These are phyloP conservation scores for Saccharomycopsis capsularis DNA, from an alignment of 805 yeast species.

Conservation along the genomic window DNA sequence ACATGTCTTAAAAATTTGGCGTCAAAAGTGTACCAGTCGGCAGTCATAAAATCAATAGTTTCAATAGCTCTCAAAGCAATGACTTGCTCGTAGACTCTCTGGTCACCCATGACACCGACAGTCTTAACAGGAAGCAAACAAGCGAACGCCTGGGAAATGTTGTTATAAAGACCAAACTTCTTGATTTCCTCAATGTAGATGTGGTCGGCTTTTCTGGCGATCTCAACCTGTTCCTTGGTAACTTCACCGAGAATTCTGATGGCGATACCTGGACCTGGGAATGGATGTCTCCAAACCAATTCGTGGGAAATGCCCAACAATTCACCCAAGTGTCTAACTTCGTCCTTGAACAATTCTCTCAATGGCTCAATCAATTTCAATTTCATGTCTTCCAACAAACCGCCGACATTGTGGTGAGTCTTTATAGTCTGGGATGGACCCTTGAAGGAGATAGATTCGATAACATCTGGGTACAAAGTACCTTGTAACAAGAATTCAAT, in stretches of 20 bases:
- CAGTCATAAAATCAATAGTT: conserved; percentile 98
- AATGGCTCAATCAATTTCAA: conserved; percentile 96
- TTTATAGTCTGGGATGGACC: conserved; percentile 99
- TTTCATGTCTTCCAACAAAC: conserved; percentile 95
- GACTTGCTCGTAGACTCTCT: conserved; percentile 98
- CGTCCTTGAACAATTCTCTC: conserved; percentile 98
- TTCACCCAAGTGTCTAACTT: conserved; percentile 94
- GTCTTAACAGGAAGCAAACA: conserved; percentile 94
- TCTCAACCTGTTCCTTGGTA: conserved; percentile 84
- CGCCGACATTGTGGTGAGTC: conserved; percentile 99
- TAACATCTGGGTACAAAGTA: conserved; percentile 96
- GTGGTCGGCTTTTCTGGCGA: conserved; percentile 95
- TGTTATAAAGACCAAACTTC: conserved; percentile 83
- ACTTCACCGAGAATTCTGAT: conserved; percentile 98
- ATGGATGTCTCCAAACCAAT: conserved; percentile 99
- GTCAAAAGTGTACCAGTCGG: conserved; percentile 96
- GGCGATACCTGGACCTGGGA: conserved; percentile 99
- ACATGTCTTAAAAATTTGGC: conserved; percentile 87
- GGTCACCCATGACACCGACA: conserved; percentile 99
- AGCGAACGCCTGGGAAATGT: conserved; percentile 97
- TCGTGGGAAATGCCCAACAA: conserved; percentile 93
- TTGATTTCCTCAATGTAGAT: conserved; percentile 95
- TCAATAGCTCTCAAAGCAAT: conserved; percentile 98
- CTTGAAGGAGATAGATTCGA: conserved; percentile 96
- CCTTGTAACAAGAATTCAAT: conserved; percentile 94